Conservation (phyloP, 768 basidiomycete genomes). For the Hydnum rufescens region DNA sequence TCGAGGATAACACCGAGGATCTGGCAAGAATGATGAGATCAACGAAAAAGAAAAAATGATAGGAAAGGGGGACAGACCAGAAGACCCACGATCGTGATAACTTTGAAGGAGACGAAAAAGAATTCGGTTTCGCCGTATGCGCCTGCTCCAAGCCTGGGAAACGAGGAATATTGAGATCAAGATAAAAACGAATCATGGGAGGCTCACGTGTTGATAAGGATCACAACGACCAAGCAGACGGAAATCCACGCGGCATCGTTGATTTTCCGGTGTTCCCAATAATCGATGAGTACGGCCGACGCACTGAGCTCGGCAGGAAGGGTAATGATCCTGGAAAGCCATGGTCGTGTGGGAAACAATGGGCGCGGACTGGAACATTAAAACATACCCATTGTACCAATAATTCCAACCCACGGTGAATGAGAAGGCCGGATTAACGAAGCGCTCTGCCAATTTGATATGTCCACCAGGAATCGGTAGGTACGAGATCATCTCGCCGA, state of each 20-base stretch:
- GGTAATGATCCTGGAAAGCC: constrained; percentile 19
- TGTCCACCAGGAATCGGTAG: constrained; percentile 45
- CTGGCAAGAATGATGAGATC: constrained; percentile 16
- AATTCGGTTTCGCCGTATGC: constrained; percentile 43
- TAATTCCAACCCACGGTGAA: constrained; percentile 19
- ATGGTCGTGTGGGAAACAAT: not conserved
- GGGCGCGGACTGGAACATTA: not conserved
- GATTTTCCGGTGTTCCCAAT: constrained; percentile 21
- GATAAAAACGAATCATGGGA: constrained; percentile 17
- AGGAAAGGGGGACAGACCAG: constrained; percentile 24
- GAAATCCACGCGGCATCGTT: constrained; percentile 60
- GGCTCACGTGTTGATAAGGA: constrained; percentile 57
- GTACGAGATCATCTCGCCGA: constrained; percentile 54
- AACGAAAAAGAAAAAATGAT: not conserved
- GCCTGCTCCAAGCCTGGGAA: constrained; percentile 7
- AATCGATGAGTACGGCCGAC: constrained; percentile 47
- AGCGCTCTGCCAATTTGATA: constrained; percentile 51
- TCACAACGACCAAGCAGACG: constrained; percentile 52
- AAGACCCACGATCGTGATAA: constrained; percentile 28
- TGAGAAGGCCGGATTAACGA: constrained; percentile 57
- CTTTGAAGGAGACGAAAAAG: constrained; percentile 79
- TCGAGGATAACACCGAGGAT: constrained; percentile 53
- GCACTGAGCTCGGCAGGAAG: constrained; percentile 9
- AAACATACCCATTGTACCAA: constrained; percentile 17
- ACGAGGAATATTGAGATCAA: not conserved